Base-by-base conservation (phyloP, 2,329 filamentous ascomycete species). In the Trichoderma atrobrunneum region DNA sequence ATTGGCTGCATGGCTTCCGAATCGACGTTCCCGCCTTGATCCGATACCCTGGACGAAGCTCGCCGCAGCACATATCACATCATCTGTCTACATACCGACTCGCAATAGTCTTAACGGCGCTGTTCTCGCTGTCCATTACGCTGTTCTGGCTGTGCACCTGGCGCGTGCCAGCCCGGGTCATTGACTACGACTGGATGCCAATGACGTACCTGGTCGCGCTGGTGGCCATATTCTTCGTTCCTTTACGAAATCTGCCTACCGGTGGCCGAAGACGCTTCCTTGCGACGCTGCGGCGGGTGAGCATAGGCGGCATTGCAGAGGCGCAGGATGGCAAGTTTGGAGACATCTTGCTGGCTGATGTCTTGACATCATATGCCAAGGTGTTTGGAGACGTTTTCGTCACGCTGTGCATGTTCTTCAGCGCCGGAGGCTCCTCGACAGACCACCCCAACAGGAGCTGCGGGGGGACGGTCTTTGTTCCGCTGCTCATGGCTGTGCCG, bases 351-450 rank as follows among this genome's bases (percentile, higher is more conserved):
- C 89, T 99, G 21, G 95, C 96, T 39, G 96, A 99, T 87, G 95
- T 94, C 70, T 84, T 98, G 76, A 99, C 96, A 56, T 97, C 93
- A 78, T 99, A 98, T 81, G 92, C 95, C 74, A 97, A 97, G 81
- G 92, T 98, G 34, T 86, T 97, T 32, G 95, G 91, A 28, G 96
- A 99, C 81, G 84, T 98, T 14, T 98, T 94, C 80, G 92, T 98
- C 70, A 91, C 91, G 62, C 82, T 94, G 32, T 98, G 94, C 88
- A 97, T 98, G 95, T 95, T 97, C 81, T 89, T 97, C 78, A 88
- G 88, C 1, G 83, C 87, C 4, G 88, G 88, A 4, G 88, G 90
- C 56, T 92, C 91, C 66, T 93, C 93, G 30, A 97, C 94, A 1
- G 90, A 90, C 34, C 89, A 90, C 32, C 95, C 95, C 0, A 91